These are phyloP conservation scores for Craspedostauros australis DNA, from an alignment of 108 stramenopile genomes.

Conservation along the genomic window DNA sequence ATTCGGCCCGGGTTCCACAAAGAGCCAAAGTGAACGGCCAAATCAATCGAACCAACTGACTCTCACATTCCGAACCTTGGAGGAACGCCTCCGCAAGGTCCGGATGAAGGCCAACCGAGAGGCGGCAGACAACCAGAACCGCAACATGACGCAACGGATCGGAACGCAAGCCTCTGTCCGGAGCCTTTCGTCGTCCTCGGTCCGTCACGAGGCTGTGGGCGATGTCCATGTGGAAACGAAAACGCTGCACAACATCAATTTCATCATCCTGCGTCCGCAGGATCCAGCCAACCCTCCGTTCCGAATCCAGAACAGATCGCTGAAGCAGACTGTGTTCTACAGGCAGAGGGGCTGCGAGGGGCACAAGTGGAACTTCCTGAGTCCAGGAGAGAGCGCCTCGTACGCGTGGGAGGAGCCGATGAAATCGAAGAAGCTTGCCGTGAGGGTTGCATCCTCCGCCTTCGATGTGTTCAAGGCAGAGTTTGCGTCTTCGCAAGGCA, in stretches of 20 bases:
- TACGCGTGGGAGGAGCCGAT: constrained; percentile 90
- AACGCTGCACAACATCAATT: constrained; percentile 73
- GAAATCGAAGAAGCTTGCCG: constrained; percentile 72
- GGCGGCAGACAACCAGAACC: not conserved
- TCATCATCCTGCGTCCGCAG: constrained; percentile 59
- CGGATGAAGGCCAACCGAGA: constrained; percentile 43
- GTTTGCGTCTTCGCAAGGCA: not conserved
- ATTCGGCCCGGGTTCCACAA: no score
- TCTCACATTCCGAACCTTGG: constrained; percentile 83
- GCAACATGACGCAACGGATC: not conserved
- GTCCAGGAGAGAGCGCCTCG: constrained; percentile 62
- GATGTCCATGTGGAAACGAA: constrained; percentile 76
- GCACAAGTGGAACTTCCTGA: constrained; percentile 69
- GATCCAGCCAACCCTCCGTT: constrained; percentile 61
- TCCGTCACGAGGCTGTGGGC: constrained; percentile 2
- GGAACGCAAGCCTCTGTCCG: not conserved
- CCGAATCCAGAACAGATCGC: constrained; percentile 78
- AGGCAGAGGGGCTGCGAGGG: constrained; percentile 69
- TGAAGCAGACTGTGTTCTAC: constrained; percentile 67
- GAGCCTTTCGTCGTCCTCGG: not conserved
- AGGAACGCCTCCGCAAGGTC: constrained; percentile 79
- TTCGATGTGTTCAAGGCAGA: constrained; percentile 14
- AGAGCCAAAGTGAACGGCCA: not conserved
- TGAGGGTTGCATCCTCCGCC: constrained; percentile 46
- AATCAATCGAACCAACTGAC: constrained; percentile 23